Evolutionary conservation across 495 filamentous ascomycete genomes (phyloP), one percentile per base, ranked within the genome.

Genomic region (Hypoxylon cercidicola): DNA sequence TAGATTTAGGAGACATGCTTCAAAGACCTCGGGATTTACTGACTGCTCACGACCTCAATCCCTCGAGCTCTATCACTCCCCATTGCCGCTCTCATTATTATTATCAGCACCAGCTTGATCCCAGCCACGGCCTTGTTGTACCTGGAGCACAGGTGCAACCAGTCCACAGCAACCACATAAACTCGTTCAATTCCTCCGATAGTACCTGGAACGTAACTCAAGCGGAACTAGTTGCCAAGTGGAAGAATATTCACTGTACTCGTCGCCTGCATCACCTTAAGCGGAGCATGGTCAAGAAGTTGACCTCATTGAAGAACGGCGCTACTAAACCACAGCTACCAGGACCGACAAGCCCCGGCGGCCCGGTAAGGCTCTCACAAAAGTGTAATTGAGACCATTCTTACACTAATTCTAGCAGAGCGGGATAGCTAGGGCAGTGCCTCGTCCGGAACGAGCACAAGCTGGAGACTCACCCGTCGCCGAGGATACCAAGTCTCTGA

Each of bases 241-340:
- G 70, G 70, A 21, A 46, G 30, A 60, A 57, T 41, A 50, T 62
- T 12, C n/a, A 23, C 23, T 15, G 28, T 16, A 12, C 21, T 28
- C 68, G 71, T 53, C 47, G 32, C 45, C 56, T 46, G 53, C 46
- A 57, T 54, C 60, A 46, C 61, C 47, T 61, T 46, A 71, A 59
- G 68, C 68, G 64, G 64, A 71, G 71, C 64, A 71, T 71, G 62
- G 64, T 71, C 64, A 73, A 66, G 60, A 63, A 57, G 23, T 65
- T 47, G 50, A 59, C 68, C 55, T 23, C 52, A 52, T 52, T 23
- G 28, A 68, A 55, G 44, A 60, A 58, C 23, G 61, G 23, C 23
- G 9, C 64, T 28, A 49, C 35, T 15, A 55, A 50, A 28, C 15
- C 54, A 32, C 56, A 43, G 12, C 30, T 57, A 47, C 51, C 46